Conservation (phyloP, 2,329 filamentous ascomycete genomes). For the Lachnellula suecica region DNA sequence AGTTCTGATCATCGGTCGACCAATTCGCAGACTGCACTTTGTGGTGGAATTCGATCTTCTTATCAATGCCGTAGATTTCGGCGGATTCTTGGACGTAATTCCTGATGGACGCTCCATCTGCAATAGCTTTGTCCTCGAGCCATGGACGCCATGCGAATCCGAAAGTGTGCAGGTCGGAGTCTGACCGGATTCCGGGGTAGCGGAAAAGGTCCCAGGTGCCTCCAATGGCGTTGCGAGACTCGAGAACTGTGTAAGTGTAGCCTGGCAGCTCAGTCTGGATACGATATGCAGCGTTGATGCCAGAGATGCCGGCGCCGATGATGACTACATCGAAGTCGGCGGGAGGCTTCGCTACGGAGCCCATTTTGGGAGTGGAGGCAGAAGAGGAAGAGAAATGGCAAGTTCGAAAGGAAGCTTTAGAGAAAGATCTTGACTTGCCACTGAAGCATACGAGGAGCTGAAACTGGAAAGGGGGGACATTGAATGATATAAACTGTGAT, state of each 20-base stretch:
- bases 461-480: too few relatives aligned
- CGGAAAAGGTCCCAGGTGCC: slow-evolving; percentile 80
- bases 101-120: slow-evolving; percentile 50
- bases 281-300: slow-evolving; percentile 74
- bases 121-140: slow-evolving; percentile 51
- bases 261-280: slow-evolving; percentile 56
- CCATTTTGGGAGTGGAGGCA: slow-evolving; percentile 9
- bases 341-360: slow-evolving; percentile 9
- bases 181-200: slow-evolving; percentile 70
- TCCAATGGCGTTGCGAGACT: slow-evolving; percentile 64
- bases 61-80: slow-evolving; percentile 50
- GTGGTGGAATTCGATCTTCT: slow-evolving; percentile 53
- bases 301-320: slow-evolving; percentile 72
- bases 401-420: background rate
- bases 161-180: slow-evolving; percentile 61
- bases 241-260: slow-evolving; percentile 64
- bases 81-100: slow-evolving; percentile 55
- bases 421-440: too few relatives aligned
- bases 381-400: background rate
- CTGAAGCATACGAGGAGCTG: too few relatives aligned
- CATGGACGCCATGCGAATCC: slow-evolving; percentile 72
- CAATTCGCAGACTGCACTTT: slow-evolving; percentile 51
- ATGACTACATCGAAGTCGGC: slow-evolving; percentile 55
- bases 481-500: too few relatives aligned
- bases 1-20: slow-evolving; percentile 52